Conservation (phyloP, 805 yeast species). For the Ogataea pignaliae region DNA sequence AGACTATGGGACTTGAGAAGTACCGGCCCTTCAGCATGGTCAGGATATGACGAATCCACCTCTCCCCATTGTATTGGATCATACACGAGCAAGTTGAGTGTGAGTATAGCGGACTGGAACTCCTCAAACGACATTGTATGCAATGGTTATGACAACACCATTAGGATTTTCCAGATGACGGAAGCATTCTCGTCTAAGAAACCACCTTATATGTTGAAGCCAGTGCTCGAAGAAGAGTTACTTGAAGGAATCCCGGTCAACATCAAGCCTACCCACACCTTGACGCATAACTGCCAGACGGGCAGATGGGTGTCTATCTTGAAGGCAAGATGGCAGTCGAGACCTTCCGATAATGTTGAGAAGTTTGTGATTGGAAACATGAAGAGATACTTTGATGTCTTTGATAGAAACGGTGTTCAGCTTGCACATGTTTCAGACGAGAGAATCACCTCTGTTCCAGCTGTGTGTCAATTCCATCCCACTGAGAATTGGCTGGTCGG, state of each 20-base stretch:
- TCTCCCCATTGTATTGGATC: conserved; percentile 54
- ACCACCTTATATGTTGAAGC: conserved; percentile 10
- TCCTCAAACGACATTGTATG: conserved; percentile 66
- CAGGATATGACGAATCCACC: conserved; percentile 43
- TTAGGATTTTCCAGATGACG: conserved; percentile 63
- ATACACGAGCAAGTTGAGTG: conserved; percentile 71
- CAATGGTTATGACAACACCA: conserved; percentile 89
- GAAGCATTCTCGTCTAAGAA: conserved; percentile 20
- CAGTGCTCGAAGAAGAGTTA: conserved; percentile 16
- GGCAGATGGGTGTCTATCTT: conserved; percentile 96
- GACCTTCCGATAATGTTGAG: conserved; percentile 66
- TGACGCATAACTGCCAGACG: conserved; percentile 90
- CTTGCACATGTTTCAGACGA: conserved; percentile 63
- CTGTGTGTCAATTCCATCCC: conserved; percentile 81
- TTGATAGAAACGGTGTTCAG: conserved; percentile 69
- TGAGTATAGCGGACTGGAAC: conserved; percentile 84
- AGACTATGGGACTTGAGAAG: conserved; percentile 84
- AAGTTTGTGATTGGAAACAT: conserved; percentile 91
- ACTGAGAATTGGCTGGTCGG: conserved; percentile 88
- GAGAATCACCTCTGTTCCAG: conserved; percentile 85
- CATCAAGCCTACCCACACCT: conserved; percentile 55
- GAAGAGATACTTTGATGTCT: conserved; percentile 84
- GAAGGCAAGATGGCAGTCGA: conserved; percentile 80
- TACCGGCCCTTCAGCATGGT: conserved; percentile 46
- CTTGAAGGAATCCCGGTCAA: conserved; percentile 32